phyloP scores from a whole-genome alignment of 345 rosid species.

The Syzygium oleosum region DNA sequence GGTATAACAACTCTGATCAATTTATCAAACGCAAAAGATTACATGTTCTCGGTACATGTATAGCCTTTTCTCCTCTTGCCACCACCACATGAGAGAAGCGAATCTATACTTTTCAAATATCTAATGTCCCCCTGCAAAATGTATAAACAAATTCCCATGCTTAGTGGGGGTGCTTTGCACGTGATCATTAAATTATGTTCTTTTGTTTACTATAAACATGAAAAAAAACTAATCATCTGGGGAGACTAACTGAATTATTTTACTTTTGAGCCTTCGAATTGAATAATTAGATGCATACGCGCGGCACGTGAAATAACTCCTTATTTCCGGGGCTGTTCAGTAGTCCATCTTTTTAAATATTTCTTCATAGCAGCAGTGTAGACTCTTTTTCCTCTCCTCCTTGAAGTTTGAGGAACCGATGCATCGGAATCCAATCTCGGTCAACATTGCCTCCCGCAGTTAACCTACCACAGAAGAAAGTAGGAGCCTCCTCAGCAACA shows the following conservation, averaged over 20 bases:
- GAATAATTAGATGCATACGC: neutral
- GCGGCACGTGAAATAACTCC: neutral
- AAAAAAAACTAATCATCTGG: neutral
- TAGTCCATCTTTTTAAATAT: neutral
- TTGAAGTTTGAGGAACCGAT: neutral
- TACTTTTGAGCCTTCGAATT: neutral
- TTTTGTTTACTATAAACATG: neutral
- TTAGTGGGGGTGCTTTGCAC: neutral
- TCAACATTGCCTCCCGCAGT: neutral
- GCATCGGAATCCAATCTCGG: neutral
- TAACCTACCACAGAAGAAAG: neutral
- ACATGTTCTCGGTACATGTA: neutral
- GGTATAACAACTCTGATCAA: neutral
- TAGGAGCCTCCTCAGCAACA: neutral
- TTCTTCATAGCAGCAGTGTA: neutral
- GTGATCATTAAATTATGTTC: neutral
- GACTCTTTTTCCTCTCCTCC: neutral
- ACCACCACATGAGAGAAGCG: neutral
- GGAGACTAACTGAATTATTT: neutral
- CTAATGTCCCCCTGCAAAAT: neutral
- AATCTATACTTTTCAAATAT: neutral
- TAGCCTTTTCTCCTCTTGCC: neutral
- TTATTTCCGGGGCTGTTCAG: neutral
- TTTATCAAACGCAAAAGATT: neutral
- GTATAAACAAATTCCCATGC: neutral